Base-by-base conservation (phyloP, 768 basidiomycete genomes). In the Crucibulum laeve region DNA sequence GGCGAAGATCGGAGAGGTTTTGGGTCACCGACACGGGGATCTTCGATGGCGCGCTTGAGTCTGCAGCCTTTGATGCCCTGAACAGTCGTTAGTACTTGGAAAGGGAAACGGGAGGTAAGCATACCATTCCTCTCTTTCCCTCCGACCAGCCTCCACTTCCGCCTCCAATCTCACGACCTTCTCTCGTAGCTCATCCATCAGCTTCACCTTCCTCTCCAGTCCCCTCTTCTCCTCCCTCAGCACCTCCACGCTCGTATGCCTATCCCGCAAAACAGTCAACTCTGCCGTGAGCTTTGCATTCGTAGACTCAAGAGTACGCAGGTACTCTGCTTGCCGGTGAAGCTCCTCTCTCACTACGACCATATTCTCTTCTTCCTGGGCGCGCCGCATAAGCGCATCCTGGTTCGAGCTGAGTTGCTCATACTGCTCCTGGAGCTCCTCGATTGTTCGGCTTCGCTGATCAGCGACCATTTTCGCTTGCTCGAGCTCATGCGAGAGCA, bases 161-260 rank as follows among this genome's bases (percentile, higher is more conserved):
- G 75, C 84, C 51, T 87, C 83, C 24, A 87, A 60, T 32, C 62
- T 62, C 1, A 74, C 76, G 0, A 79, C 71, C 50, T 70, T 67
- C 53, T 76, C 77, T 21, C 82, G 64, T 41, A 87, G 56, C 28
- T 73, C 73, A 15, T 86, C 81, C 26, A 75, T 59, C 1, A 64
- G 65, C 11, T 50, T 53, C 5, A 81, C 61, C 51, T 74, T 82
- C 13, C 64, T 59, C 54, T 87, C 78, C 34, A 91, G 58, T 0
- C 71, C 70, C 4, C 79, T 69, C 48, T 89, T 88, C 62, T 91
- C 84, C 56, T 91, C 89, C 24, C 75, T 68, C 25, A 91, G 55
- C 2, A 91, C 80, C 46, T 87, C 86, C 2, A 86, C 62, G 49
- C 76, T 82, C 5, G 69, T 61, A n/a, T 80, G 67, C 1, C 75